phyloP scores from a whole-genome alignment of 2,329 filamentous ascomycete species.

The Didymella segeticola region DNA sequence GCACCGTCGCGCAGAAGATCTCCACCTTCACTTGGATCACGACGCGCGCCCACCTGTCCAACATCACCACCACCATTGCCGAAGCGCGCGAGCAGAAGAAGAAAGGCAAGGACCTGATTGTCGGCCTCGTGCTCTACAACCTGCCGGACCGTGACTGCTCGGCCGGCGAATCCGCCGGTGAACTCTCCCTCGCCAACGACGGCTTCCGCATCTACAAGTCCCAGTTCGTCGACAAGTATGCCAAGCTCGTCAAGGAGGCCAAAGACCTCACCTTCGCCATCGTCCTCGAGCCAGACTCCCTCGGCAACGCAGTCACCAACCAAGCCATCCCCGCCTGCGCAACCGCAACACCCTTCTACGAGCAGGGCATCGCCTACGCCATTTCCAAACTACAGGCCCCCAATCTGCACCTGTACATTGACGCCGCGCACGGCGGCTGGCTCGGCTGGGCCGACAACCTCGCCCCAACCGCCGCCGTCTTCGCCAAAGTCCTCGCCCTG shows the following conservation, averaged over 20 bases:
- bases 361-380: conserved; percentile 39
- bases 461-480: conserved; percentile 33
- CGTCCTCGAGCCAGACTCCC: conserved; percentile 37
- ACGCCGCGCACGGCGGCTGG: conserved; percentile 41
- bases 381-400: conserved; percentile 38
- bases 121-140: conserved; percentile 76
- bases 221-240: conserved; percentile 38
- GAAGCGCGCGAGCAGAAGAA: conserved; percentile 32
- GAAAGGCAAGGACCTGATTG: conserved; percentile 27
- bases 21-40: conserved; percentile 40
- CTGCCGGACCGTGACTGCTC: conserved; percentile 91
- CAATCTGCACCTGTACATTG: conserved; percentile 39
- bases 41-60: conserved; percentile 26
- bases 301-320: conserved; percentile 41
- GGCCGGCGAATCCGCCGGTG: conserved; percentile 77
- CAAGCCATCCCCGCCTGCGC: conserved; percentile 31
- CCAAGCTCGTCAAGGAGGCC: conserved; percentile 30
- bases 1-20: conserved; percentile 34
- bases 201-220: conserved; percentile 36
- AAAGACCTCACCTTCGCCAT: conserved; percentile 39
- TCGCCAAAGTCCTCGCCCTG: conserved; percentile 31
- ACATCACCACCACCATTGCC: conserved; percentile 29
- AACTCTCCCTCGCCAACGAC: conserved; percentile 73
- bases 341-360: conserved; percentile 34
- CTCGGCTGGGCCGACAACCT: conserved; percentile 41